A percentile compares a stretch with the other conserved stretches of the same genome.
phyloP scores from a whole-genome alignment of 306 rosid genomes.

The Mimosa bimucronata region DNA sequence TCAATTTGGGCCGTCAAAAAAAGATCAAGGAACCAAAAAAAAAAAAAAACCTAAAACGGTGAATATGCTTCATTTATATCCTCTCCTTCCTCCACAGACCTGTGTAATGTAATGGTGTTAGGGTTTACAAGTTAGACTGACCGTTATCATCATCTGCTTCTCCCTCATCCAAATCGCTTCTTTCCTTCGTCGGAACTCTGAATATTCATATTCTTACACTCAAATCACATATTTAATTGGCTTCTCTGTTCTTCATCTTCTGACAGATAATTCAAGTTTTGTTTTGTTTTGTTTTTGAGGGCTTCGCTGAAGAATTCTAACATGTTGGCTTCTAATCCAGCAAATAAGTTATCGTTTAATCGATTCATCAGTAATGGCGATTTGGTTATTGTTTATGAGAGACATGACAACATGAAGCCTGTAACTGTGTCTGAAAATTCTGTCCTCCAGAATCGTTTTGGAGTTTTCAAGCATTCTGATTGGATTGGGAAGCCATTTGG shows the following conservation, averaged over 20 bases:
- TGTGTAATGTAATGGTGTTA: no score
- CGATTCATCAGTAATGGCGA: slow-evolving; percentile 61
- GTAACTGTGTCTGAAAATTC: slow-evolving; percentile 62
- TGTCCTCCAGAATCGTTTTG: slow-evolving; percentile 79
- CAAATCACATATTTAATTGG: background rate
- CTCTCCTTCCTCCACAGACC: no score
- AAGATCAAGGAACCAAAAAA: no score
- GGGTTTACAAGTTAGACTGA: no score
- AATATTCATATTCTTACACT: background rate
- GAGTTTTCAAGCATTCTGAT: slow-evolving; percentile 77
- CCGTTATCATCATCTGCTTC: no score
- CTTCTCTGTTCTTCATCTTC: background rate
- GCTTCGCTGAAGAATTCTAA: slow-evolving; percentile 28
- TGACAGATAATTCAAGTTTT: background rate
- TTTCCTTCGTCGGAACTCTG: no score
- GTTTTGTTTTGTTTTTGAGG: background rate
- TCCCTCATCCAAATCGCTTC: no score
- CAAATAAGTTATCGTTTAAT: slow-evolving; percentile 64
- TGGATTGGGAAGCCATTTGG: slow-evolving; percentile 95
- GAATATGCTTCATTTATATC: no score
- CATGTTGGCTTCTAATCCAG: slow-evolving; percentile 63
- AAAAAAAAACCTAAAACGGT: no score
- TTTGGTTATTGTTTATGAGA: slow-evolving; percentile 80
- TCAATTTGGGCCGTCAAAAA: no score
- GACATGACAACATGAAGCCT: slow-evolving; percentile 78